A percentile compares a stretch with the other conserved stretches of the same genome.
phyloP scores from a whole-genome alignment of 306 rosid species.

The Myrica gale region DNA sequence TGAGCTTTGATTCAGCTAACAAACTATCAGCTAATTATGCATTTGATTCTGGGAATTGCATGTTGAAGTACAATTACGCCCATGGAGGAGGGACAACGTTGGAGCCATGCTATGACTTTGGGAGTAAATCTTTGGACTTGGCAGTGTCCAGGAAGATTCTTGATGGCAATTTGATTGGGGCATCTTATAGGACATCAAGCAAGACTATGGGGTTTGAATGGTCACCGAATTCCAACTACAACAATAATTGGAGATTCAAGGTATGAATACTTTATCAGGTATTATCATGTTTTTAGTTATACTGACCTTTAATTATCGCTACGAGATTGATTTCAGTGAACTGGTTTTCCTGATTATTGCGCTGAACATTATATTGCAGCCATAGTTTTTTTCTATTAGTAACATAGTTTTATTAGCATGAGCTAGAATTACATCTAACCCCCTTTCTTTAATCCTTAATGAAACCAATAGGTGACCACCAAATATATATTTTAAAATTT shows the following conservation, averaged over 20 bases:
- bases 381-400: no score
- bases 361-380: no score
- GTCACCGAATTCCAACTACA: background rate
- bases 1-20: slow-evolving; percentile 6
- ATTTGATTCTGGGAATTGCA: background rate
- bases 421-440: no score
- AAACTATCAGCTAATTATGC: background rate
- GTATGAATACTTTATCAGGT: background rate
- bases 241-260: background rate
- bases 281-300: background rate
- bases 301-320: background rate
- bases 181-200: slow-evolving; percentile 1
- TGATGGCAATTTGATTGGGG: background rate
- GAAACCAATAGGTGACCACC: no score
- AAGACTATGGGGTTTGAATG: slow-evolving; percentile 2
- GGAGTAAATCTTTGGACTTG: background rate
- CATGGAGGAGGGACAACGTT: slow-evolving; percentile 2
- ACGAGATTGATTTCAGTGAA: no score
- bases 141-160: background rate
- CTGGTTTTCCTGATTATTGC: no score
- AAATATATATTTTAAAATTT: no score
- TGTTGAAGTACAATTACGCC: background rate
- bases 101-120: slow-evolving; percentile 5
- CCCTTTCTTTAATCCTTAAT: no score
- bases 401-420: no score